A percentile compares a stretch with the other conserved stretches of the same genome.
Conservation (phyloP, 1,139 yeast genomes). For the Pichia sp. region DNA sequence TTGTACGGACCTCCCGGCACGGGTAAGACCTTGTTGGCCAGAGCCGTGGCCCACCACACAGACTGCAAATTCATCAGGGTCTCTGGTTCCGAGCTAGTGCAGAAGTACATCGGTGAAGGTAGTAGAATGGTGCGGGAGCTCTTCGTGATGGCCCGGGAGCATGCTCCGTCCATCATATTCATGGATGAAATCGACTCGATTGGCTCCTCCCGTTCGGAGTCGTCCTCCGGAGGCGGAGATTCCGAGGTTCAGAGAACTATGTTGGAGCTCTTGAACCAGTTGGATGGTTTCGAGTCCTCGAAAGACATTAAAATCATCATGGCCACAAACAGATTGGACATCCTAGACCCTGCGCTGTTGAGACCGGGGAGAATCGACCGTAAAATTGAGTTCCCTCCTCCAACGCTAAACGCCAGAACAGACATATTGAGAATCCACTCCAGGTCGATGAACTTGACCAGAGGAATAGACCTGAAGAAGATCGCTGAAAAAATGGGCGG, state of each 20-base stretch:
- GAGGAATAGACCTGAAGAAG: slow-evolving; percentile 90
- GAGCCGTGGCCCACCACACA: slow-evolving; percentile 98
- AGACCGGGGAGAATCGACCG: slow-evolving; percentile 98
- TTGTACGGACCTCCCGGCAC: slow-evolving; percentile 99
- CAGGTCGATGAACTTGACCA: slow-evolving; percentile 91
- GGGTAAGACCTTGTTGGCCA: slow-evolving; percentile 90
- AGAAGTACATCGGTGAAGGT: slow-evolving; percentile 97
- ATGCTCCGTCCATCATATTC: slow-evolving; percentile 66
- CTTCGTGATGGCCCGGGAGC: slow-evolving; percentile 97
- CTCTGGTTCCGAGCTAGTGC: slow-evolving; percentile 93
- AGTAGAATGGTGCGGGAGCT: slow-evolving; percentile 97
- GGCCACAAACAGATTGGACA: slow-evolving; percentile 97
- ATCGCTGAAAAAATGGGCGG: slow-evolving; percentile 98
- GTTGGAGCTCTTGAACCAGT: slow-evolving; percentile 92
- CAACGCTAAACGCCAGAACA: slow-evolving; percentile 92
- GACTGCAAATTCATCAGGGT: slow-evolving; percentile 97
- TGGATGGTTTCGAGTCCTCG: slow-evolving; percentile 94
- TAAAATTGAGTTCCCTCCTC: slow-evolving; percentile 97
- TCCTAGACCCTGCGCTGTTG: slow-evolving; percentile 90
- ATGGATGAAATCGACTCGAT: slow-evolving; percentile 81
- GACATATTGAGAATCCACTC: slow-evolving; percentile 94
- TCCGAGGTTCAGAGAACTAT: slow-evolving; percentile 98
- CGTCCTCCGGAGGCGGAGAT: slow-evolving; percentile 86
- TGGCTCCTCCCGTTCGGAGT: slow-evolving; percentile 92
- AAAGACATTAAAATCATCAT: slow-evolving; percentile 94